A percentile compares a stretch with the other conserved stretches of the same genome.
These are phyloP conservation scores for Apiospora rasikravindrae DNA, from an alignment of 2,329 filamentous ascomycete genomes.

Conservation along the genomic window DNA sequence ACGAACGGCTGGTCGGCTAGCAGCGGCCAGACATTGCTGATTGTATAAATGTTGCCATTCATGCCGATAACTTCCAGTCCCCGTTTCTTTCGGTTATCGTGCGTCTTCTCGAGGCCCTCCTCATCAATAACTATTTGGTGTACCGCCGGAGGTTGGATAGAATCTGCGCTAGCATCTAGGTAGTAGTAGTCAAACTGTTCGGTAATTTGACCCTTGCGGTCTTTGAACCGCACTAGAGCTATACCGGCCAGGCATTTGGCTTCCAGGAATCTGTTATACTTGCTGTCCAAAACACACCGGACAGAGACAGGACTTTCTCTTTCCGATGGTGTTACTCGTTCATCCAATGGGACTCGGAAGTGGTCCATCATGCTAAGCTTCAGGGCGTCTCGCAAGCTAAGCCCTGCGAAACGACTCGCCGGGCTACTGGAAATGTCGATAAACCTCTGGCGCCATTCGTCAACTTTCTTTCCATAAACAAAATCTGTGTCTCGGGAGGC, in stretches of 20 bases:
- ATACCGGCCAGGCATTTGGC: constrained; percentile 56
- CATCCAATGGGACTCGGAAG: background rate
- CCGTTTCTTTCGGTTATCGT: background rate
- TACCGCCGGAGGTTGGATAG: background rate
- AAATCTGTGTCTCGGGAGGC: background rate
- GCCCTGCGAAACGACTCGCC: no score
- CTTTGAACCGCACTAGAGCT: constrained; percentile 29
- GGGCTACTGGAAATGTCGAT: background rate
- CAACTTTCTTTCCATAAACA: background rate
- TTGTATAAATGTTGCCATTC: constrained; percentile 45
- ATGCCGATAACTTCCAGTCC: constrained; percentile 35
- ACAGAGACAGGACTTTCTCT: background rate
- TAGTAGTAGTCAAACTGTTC: constrained; percentile 28
- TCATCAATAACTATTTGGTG: background rate
- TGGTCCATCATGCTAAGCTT: background rate
- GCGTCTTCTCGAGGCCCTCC: background rate
- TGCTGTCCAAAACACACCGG: background rate
- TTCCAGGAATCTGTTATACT: constrained; percentile 45
- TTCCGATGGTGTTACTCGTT: background rate
- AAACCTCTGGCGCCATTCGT: background rate
- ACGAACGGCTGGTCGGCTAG: constrained; percentile 40
- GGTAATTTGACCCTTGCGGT: constrained; percentile 36
- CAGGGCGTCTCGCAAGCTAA: background rate
- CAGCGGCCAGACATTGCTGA: constrained; percentile 41
- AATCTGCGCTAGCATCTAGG: background rate